These are phyloP conservation scores for Daphne laureola DNA, from an alignment of 441 rosid species.

Conservation along the genomic window DNA sequence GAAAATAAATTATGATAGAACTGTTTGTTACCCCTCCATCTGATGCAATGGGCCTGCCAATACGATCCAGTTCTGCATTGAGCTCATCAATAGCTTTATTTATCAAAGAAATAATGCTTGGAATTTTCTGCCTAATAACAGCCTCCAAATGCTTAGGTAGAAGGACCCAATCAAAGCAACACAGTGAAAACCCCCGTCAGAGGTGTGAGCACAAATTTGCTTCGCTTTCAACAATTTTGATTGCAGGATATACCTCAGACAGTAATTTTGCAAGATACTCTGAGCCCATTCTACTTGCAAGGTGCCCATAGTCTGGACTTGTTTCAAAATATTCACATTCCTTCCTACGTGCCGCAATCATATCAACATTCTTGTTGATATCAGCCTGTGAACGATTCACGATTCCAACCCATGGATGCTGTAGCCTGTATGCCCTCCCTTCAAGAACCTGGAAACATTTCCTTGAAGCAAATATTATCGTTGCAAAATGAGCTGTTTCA, in stretches of 20 bases:
- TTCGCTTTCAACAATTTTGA: not conserved
- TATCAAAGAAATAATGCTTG: conserved; percentile 92
- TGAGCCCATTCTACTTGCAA: conserved; percentile 92
- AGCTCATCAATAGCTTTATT: conserved; percentile 95
- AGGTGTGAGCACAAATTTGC: not conserved
- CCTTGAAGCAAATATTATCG: conserved; percentile 16
- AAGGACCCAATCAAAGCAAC: conserved; percentile 9
- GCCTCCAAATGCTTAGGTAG: conserved; percentile 75
- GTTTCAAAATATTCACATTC: conserved; percentile 95
- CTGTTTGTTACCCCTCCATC: conserved; percentile 83
- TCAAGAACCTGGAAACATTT: conserved; percentile 70
- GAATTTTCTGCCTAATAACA: conserved; percentile 92
- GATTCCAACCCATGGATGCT: conserved; percentile 99
- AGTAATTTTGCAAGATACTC: conserved; percentile 94
- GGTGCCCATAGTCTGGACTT: conserved; percentile 96
- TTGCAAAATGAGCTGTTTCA: not conserved
- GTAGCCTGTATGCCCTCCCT: conserved; percentile 90
- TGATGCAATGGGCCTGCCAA: conserved; percentile 94
- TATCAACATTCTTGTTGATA: conserved; percentile 92
- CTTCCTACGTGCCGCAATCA: conserved; percentile 86
- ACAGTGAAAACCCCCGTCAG: not conserved
- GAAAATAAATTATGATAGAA: conserved; percentile 8
- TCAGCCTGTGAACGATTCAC: conserved; percentile 99
- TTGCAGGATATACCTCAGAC: conserved; percentile 50
- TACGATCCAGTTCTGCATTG: conserved; percentile 91